phyloP scores from a whole-genome alignment of 2,329 filamentous ascomycete species.

The Oidium heveae region DNA sequence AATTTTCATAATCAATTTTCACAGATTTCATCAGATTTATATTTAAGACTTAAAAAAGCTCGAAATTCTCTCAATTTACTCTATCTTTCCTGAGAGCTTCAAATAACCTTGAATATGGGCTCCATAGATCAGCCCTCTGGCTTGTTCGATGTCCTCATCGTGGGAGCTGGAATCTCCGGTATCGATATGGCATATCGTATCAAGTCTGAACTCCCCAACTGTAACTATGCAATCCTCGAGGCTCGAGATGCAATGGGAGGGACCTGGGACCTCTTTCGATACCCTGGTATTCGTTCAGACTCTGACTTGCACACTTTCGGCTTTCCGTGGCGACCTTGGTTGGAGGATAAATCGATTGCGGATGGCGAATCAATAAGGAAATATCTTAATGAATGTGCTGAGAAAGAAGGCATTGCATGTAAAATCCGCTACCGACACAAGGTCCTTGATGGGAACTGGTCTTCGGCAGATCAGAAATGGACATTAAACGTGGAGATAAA shows the following conservation, averaged over 20 bases:
- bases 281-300: conserved; percentile 44
- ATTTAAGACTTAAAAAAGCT: too few species aligned
- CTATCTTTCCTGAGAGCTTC: too few species aligned
- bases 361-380: conserved; percentile 24
- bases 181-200: conserved; percentile 53
- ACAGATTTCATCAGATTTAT: too few species aligned
- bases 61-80: too few species aligned
- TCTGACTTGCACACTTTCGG: conserved; percentile 36
- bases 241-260: conserved; percentile 40
- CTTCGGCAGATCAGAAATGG: conserved; percentile 27
- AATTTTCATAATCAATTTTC: too few species aligned
- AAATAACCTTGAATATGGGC: not conserved
- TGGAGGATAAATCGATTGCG: conserved; percentile 23
- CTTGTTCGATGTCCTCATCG: conserved; percentile 29
- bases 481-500: conserved; percentile 18
- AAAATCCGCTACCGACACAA: conserved; percentile 27
- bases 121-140: not conserved
- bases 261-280: conserved; percentile 58
- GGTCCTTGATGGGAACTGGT: conserved; percentile 27
- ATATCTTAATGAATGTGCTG: conserved; percentile 27
- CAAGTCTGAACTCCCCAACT: conserved; percentile 26
- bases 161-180: conserved; percentile 52
- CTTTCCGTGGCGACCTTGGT: conserved; percentile 49
- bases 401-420: conserved; percentile 25
- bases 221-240: conserved; percentile 42